phyloP scores from a whole-genome alignment of 78 protist genomes.

The Mastigamoeba balamuthi region DNA sequence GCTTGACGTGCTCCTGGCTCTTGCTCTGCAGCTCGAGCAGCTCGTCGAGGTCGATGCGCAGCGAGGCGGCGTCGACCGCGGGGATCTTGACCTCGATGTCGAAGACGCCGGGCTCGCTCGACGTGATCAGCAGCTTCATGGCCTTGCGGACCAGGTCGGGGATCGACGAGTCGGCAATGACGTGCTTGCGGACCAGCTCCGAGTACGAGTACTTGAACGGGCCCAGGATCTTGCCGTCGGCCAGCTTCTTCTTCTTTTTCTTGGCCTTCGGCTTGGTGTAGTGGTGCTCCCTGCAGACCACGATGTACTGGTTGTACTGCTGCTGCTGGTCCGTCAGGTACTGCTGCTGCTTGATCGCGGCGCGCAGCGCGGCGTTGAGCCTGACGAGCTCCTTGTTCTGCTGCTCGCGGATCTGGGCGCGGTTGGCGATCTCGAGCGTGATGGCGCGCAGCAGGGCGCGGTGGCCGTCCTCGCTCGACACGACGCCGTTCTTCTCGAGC shows the following conservation, averaged over 20 bases:
- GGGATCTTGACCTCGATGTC: constrained; percentile 61
- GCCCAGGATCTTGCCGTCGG: constrained; percentile 54
- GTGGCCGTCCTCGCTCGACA: constrained; percentile 34
- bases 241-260: constrained; percentile 54
- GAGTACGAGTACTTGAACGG: constrained; percentile 52
- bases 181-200: constrained; percentile 44
- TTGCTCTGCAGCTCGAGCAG: too few species aligned
- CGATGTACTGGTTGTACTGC: too few species aligned
- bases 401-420: constrained; percentile 63
- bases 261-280: constrained; percentile 42
- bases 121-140: constrained; percentile 44
- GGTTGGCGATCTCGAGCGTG: constrained; percentile 55
- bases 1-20: constrained; percentile 14
- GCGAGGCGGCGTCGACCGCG: constrained; percentile 40
- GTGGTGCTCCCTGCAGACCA: too few species aligned
- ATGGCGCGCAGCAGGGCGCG: constrained; percentile 45
- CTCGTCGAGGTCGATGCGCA: too few species aligned
- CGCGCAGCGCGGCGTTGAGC: constrained; percentile 28
- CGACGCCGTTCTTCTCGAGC: constrained; percentile 43
- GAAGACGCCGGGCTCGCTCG: constrained; percentile 55
- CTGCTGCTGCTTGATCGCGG: constrained; percentile 41
- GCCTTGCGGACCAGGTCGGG: constrained; percentile 46
- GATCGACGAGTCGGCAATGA: constrained; percentile 53
- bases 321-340: constrained; percentile 48
- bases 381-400: constrained; percentile 50